Evolutionary conservation across 2,329 filamentous ascomycete genomes (phyloP).

Genomic region (Didymella glomerata): DNA sequence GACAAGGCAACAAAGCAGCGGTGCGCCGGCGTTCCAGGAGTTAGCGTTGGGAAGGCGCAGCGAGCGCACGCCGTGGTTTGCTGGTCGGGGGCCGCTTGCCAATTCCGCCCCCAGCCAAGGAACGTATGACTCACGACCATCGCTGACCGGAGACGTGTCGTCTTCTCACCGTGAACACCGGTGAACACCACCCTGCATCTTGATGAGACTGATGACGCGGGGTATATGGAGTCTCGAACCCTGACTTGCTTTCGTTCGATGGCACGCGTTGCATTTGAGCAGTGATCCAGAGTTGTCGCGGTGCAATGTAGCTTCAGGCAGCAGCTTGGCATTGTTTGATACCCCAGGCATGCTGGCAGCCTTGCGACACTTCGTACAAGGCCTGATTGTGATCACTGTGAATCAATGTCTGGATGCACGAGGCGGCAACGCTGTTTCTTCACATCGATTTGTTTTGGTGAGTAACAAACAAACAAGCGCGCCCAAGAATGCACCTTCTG

Average conservation of each 20-base stretch:
- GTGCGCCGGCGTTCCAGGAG: constrained; percentile 16
- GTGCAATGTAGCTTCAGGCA: constrained; percentile 12
- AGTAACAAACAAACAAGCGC: neutral
- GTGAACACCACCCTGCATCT: constrained; percentile 19
- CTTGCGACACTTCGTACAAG: constrained; percentile 10
- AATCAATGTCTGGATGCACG: neutral
- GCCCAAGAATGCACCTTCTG: neutral
- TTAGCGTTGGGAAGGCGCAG: constrained; percentile 21
- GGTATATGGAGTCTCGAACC: neutral
- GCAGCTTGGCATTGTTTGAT: constrained; percentile 20
- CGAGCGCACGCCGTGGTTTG: constrained; percentile 24
- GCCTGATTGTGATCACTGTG: neutral
- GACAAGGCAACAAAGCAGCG: constrained; percentile 23
- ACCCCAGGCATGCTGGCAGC: constrained; percentile 10
- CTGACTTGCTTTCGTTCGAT: constrained; percentile 10
- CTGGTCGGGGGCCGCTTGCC: constrained; percentile 14
- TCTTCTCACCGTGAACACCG: constrained; percentile 18
- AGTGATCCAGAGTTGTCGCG: constrained; percentile 10
- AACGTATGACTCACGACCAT: constrained; percentile 34
- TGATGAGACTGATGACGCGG: constrained; percentile 12
- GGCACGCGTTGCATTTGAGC: constrained; percentile 1
- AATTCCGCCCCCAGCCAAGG: constrained; percentile 23
- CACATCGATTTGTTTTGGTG: neutral
- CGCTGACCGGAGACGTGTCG: constrained; percentile 31
- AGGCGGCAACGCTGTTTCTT: neutral